A percentile compares a stretch with the other conserved stretches of the same genome.
Conservation (phyloP, 306 rosid species). For the Carpinus fangiana region DNA sequence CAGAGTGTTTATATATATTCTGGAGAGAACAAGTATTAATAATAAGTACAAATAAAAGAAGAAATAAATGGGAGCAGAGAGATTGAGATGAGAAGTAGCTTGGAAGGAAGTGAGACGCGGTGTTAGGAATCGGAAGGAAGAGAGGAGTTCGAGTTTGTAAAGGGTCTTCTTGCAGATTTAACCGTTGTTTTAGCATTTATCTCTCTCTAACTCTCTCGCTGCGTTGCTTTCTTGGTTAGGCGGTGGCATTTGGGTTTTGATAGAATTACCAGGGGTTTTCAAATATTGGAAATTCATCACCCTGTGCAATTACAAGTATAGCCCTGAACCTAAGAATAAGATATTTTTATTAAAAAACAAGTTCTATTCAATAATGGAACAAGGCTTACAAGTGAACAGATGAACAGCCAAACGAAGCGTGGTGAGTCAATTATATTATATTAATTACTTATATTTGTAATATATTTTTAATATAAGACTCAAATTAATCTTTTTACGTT, state of each 20-base stretch:
- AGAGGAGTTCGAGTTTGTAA: too few species aligned
- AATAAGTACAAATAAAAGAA: neutral
- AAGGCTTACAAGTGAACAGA: too few species aligned
- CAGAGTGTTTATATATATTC: neutral
- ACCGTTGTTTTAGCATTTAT: constrained; percentile 5
- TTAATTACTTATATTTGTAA: too few species aligned
- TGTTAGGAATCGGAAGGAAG: neutral
- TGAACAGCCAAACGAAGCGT: too few species aligned
- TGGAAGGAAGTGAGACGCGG: constrained; percentile 25
- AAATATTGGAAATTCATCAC: too few species aligned
- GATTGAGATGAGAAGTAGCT: constrained; percentile 34
- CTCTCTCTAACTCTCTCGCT: neutral
- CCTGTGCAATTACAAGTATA: constrained; percentile 1
- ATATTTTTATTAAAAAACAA: too few species aligned
- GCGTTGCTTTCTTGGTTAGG: neutral
- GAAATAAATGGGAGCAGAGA: neutral
- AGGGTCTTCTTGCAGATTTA: constrained; percentile 4
- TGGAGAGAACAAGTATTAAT: neutral
- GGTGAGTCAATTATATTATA: too few species aligned
- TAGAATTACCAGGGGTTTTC: neutral
- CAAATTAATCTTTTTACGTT: too few species aligned
- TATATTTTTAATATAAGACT: too few species aligned
- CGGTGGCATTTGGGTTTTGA: neutral
- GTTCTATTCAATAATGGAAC: too few species aligned
- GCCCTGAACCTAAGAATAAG: neutral